Conservation (phyloP, 192 early-diverging fungal species). For the Gigaspora rosea region DNA sequence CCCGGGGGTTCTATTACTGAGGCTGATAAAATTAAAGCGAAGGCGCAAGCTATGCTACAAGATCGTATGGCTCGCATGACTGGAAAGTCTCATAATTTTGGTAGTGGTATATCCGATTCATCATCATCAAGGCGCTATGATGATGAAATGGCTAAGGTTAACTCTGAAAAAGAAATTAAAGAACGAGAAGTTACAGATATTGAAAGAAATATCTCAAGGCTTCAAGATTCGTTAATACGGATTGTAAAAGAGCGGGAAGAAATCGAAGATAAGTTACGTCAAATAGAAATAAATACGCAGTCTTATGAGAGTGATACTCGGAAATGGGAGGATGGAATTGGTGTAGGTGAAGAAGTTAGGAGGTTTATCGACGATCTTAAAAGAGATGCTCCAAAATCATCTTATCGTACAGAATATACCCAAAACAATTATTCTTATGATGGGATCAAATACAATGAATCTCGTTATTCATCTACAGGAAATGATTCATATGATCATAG, state of each 20-base stretch:
- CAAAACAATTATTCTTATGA: neutral
- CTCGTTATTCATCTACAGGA: conserved; percentile 14
- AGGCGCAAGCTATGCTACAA: conserved; percentile 53
- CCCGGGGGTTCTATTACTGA: conserved; percentile 56
- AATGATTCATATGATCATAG: neutral
- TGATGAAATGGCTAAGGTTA: conserved; percentile 44
- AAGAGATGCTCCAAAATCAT: neutral
- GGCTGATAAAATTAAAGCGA: conserved; percentile 54
- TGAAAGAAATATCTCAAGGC: conserved; percentile 47
- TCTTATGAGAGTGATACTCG: conserved; percentile 31
- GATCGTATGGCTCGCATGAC: conserved; percentile 53
- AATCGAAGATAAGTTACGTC: conserved; percentile 37
- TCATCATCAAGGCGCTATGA: conserved; percentile 36
- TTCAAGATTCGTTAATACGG: conserved; percentile 43
- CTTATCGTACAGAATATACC: neutral
- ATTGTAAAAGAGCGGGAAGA: conserved; percentile 39
- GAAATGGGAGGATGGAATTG: conserved; percentile 53
- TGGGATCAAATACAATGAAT: neutral
- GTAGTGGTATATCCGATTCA: conserved; percentile 29
- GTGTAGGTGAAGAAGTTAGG: conserved; percentile 44
- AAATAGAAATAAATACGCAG: conserved; percentile 26
- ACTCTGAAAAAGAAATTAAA: conserved; percentile 46
- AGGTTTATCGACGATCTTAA: conserved; percentile 51
- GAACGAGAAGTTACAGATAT: conserved; percentile 43
- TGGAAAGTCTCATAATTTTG: conserved; percentile 43